These are phyloP conservation scores for Pleoardoris graminearum DNA, from an alignment of 2,329 filamentous ascomycete genomes.

Conservation along the genomic window DNA sequence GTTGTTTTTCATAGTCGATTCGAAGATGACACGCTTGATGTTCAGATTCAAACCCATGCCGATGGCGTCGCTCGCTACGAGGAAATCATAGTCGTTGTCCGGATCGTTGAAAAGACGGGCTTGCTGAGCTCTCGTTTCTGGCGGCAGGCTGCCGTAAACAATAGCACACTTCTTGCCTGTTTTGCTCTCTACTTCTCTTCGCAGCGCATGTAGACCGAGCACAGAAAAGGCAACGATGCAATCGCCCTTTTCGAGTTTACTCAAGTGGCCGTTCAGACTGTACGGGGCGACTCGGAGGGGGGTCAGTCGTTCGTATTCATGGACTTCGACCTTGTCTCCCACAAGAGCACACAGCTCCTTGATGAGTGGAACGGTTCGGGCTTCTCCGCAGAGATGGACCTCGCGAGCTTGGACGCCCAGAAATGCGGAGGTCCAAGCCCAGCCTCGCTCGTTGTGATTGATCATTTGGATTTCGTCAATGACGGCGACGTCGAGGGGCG, in stretches of 20 bases:
- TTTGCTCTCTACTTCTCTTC: conserved; percentile 71
- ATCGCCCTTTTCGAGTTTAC: conserved; percentile 81
- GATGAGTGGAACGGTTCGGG: conserved; percentile 77
- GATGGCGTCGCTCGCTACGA: conserved; percentile 93
- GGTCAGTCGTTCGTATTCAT: conserved; percentile 82
- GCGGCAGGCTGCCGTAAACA: conserved; percentile 88
- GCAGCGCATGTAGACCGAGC: conserved; percentile 77
- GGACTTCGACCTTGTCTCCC: conserved; percentile 81
- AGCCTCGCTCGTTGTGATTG: conserved; percentile 75
- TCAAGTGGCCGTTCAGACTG: conserved; percentile 67
- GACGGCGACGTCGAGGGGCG: conserved; percentile 82
- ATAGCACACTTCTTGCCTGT: conserved; percentile 85
- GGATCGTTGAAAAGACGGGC: conserved; percentile 93
- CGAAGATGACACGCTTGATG: conserved; percentile 88
- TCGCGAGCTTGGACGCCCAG: conserved; percentile 86
- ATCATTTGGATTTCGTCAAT: conserved; percentile 99
- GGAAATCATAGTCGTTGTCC: conserved; percentile 89
- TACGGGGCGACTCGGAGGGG: conserved; percentile 67
- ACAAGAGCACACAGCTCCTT: conserved; percentile 74
- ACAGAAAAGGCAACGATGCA: conserved; percentile 87
- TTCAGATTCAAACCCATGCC: conserved; percentile 95
- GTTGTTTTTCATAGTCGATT: conserved; percentile 73
- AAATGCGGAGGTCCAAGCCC: conserved; percentile 92
- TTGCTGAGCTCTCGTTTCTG: conserved; percentile 90
- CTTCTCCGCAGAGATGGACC: conserved; percentile 91